Conservation (phyloP, 2,329 filamentous ascomycete species). For the Juglanconis juglandina region DNA sequence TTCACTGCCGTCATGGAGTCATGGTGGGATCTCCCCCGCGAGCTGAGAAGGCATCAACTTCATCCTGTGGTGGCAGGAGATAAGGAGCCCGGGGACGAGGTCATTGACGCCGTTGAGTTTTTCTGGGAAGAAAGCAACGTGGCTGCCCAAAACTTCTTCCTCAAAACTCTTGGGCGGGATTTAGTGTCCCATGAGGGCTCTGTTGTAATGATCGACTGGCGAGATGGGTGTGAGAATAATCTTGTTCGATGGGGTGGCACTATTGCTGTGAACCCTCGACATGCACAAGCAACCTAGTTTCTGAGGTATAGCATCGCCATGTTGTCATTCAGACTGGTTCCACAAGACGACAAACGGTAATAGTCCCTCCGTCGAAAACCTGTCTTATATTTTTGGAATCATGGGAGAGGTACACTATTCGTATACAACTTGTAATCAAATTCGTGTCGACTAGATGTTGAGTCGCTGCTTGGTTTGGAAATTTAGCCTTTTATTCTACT, state of each 20-base stretch:
- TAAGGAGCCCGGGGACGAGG: conserved; percentile 7
- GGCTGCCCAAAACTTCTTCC: conserved; percentile 6
- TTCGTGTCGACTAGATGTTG: too few species aligned
- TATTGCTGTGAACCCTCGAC: conserved; percentile 1
- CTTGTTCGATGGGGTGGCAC: conserved; percentile 5
- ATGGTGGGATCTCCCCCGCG: conserved; percentile 17
- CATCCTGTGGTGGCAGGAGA: neutral
- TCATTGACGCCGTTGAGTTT: conserved; percentile 12
- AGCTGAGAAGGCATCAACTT: conserved; percentile 12
- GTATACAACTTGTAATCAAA: too few species aligned
- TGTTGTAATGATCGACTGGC: conserved; percentile 10
- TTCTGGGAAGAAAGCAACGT: conserved; percentile 11
- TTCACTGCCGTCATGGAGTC: conserved; percentile 10
- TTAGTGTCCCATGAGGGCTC: conserved; percentile 2
- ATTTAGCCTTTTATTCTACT: too few species aligned
- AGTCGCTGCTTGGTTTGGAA: too few species aligned
- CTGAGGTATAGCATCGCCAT: too few species aligned
- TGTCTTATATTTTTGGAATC: too few species aligned
- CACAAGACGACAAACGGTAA: too few species aligned
- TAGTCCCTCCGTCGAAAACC: too few species aligned
- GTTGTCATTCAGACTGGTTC: too few species aligned
- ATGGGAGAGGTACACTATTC: too few species aligned
- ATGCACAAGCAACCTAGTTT: neutral
- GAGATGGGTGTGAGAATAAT: conserved; percentile 9
- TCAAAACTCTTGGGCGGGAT: conserved; percentile 1